Base-by-base conservation (phyloP, 2,329 filamentous ascomycete species). In the Curvularia sp. region DNA sequence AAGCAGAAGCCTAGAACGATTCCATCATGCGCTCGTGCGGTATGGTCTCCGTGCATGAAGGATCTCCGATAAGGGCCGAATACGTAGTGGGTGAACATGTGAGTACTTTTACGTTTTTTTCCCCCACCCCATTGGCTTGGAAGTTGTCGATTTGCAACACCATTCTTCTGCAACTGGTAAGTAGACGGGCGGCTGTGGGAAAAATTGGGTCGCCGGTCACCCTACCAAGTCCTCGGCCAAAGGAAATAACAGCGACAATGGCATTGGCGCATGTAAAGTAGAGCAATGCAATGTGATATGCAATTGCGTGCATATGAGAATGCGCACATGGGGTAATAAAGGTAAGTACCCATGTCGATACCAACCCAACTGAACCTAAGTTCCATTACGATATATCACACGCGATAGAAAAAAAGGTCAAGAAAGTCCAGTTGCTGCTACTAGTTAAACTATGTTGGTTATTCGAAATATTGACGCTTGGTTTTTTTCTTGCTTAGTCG, bases 261-360 rank as follows among this genome's bases (percentile, higher is more conserved):
- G 7, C 38, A 27, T 58, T 42, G 32, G 49, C 34, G 43, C 49
- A 53, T 23, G 19, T 57, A 41, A 28, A 32, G 57, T 41, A 49
- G 51, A 52, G 47, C 21, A 38, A 53, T 60, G 55, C 55, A 51
- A 47, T 55, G 53, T 61, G 57, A 54, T 45, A 63, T 59, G 57
- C 57, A 60, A 53, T 57, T 49, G 49, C 55, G 52, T 55, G 51
- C 53, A 63, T 56, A 30, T 23, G 42, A 43, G 34, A 49, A 50
- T 27, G 12, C 42, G 52, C 28, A 60, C 36, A 58, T 42, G 49
- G 39, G 43, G 50, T 30, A 23, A 43, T 39, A 18, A 52, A 18
- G 9, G 21, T n/a, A 27, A 21, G 27, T 18, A 23, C 19, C 50
- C 21, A 32, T 38, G 45, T 39, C 41, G 8, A 21, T 55, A 45